phyloP scores from a whole-genome alignment of 1,284 basidiomycete genomes.

The Naganishia sp. region DNA sequence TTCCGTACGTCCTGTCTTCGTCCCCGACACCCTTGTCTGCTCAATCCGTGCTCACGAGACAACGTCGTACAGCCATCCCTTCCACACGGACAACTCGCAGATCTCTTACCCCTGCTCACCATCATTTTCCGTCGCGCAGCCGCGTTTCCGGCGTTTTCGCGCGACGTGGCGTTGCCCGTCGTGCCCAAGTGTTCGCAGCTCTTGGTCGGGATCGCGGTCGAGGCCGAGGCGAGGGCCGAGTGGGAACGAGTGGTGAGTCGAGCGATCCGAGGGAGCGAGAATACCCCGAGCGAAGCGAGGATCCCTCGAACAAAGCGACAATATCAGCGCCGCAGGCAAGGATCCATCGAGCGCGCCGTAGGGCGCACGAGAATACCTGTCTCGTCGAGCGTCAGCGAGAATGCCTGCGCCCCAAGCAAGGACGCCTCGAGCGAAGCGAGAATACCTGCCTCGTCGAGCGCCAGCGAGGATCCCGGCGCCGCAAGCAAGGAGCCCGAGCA shows the following conservation, averaged over 20 bases:
- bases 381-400: neutral
- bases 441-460: no score
- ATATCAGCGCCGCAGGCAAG: no score
- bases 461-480: neutral
- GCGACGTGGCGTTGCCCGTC: constrained; percentile 47
- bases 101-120: constrained; percentile 38
- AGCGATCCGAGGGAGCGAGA: neutral
- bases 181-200: constrained; percentile 49
- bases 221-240: constrained; percentile 34
- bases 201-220: constrained; percentile 35
- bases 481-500: neutral
- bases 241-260: constrained; percentile 40
- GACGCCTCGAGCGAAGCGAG: neutral
- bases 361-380: neutral
- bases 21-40: neutral
- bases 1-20: neutral
- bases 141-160: constrained; percentile 47
- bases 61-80: neutral
- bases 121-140: constrained; percentile 40
- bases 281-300: neutral
- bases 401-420: no score
- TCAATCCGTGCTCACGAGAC: neutral
- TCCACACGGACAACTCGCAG: constrained; percentile 11
- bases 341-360: no score
- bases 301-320: neutral